Evolutionary conservation across 179 eudicot genomes (phyloP), one percentile per base, ranked within the genome.

Genomic region (Sideroxylon spinosum): DNA sequence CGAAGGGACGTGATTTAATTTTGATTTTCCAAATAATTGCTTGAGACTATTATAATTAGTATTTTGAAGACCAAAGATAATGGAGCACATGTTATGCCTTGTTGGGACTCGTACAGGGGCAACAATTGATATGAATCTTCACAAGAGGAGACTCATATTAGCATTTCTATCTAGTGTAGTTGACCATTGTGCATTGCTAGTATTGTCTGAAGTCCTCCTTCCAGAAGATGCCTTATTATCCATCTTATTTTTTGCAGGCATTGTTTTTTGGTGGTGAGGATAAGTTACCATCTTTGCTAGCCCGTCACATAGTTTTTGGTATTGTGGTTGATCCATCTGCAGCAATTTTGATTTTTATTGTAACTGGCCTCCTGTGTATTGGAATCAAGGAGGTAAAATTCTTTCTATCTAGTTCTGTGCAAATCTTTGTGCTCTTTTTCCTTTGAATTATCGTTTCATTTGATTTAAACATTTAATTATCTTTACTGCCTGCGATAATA

Each of bases 251-350:
- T 61, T 78, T 74, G 56, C 88, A 91, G 95, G 95, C 88, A 67
- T 86, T 88, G 70, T 88, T 84, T 80, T 89, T 91, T 69, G 93
- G 93, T 69, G 95, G 94, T 63, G 85, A 78, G 75, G 86, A 81
- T 32, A 86, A 87, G 60, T 79, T 91, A 78, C 95, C 95, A 17
- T 76, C 78, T 52, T 68, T 88, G 73, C 76, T 91, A 70, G 86
- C 88, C 50, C 90, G 91, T 50, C 88, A 87, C 65, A 80, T 73
- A n/a, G 26, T 87, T 72, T 79, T 79, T 76, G 91, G 89, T 22
- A 74, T 90, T 76, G 88, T 84, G 63, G 85, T 91, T 76, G 95
- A 91, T 82, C 95, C 95, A 52, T 88, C 86, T 84, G 92, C 93
- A 68, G 90, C 90, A 75, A 82, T 81, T 74, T 74, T 91, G 71